phyloP scores from a whole-genome alignment of 495 filamentous ascomycete genomes.

The Penicillium psychrofluorescens region DNA sequence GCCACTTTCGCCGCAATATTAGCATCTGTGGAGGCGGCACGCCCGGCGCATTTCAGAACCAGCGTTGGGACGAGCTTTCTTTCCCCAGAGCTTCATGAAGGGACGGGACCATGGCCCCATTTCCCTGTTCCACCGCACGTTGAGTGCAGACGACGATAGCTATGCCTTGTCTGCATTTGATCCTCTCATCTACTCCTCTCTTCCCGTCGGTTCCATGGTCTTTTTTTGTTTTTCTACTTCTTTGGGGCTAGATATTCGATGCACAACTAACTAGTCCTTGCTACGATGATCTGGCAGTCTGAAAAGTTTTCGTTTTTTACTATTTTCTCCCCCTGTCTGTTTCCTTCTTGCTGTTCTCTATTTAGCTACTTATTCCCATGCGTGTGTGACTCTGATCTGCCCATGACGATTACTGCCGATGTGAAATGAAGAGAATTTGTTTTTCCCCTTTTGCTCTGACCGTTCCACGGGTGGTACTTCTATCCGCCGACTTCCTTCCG shows the following conservation, averaged over 20 bases:
- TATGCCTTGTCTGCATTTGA: constrained; percentile 13
- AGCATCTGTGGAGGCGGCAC: constrained; percentile 1
- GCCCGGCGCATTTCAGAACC: neutral
- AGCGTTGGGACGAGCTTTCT: neutral
- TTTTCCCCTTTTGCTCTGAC: constrained; percentile 9
- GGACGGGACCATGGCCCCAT: neutral
- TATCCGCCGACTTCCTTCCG: neutral
- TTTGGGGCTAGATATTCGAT: constrained; percentile 26
- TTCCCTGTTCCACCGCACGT: constrained; percentile 4
- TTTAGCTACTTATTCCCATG: constrained; percentile 32
- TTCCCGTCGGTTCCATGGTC: constrained; percentile 19
- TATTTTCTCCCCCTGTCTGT: constrained; percentile 14
- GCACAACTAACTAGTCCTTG: constrained; percentile 25
- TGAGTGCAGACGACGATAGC: constrained; percentile 11
- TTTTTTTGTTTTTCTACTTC: constrained; percentile 16
- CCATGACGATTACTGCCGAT: constrained; percentile 35
- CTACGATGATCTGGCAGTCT: constrained; percentile 33
- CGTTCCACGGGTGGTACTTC: constrained; percentile 4
- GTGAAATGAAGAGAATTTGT: constrained; percentile 26
- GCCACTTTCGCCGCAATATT: constrained; percentile 13
- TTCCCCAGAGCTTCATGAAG: no score
- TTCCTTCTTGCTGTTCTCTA: constrained; percentile 17
- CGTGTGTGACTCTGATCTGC: constrained; percentile 29
- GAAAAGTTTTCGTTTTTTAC: constrained; percentile 33
- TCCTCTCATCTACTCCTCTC: constrained; percentile 10